Evolutionary conservation across 2,329 filamentous ascomycete genomes (phyloP), one percentile per base, ranked within the genome.

Genomic region (Exophiala bonariae): DNA sequence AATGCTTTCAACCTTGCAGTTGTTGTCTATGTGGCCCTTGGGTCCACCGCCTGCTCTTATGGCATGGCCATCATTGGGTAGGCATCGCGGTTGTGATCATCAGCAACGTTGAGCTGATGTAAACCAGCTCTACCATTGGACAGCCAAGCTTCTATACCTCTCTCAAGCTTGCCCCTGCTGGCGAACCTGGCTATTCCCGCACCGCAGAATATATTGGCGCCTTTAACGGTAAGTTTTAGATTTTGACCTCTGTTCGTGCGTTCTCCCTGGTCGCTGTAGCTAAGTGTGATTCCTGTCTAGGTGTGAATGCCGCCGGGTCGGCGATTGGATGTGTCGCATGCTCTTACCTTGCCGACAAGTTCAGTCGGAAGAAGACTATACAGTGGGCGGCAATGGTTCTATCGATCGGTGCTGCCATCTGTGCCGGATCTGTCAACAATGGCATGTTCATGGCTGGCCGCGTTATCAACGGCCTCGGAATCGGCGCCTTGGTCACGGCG

Each of bases 71-170:
- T 67, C 37, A 72, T 75, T 32, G 65, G 67, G 10, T 71, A 46
- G 28, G 48, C 18, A 14, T 41, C n/a, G n/a, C n/a, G 32, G 10
- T 16, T 17, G 28, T 2, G 2, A 30, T 38, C 11, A n/a, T n/a
- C n/a, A n/a, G n/a, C n/a, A n/a, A n/a, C n/a, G n/a, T n/a, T n/a
- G n/a, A n/a, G n/a, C n/a, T n/a, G n/a, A n/a, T n/a, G n/a, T n/a
- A n/a, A n/a, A n/a, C 17, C 18, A 50, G 48, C 22, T 52, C 50
- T 18, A 74, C 71, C 1, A 66, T 75, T 40, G 73, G 73, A 2
- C 72, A 75, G 47, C 70, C 72, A 3, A 67, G 62, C 30, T 75
- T 75, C 61, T 74, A 70, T 58, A 61, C 55, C 4, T 70, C 68
- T 56, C 66, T 75, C 38, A 52, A 66, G 22, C 63, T 75, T 10